These are phyloP conservation scores for Striga asiatica DNA, from an alignment of 257 asterid genomes.

Conservation along the genomic window DNA sequence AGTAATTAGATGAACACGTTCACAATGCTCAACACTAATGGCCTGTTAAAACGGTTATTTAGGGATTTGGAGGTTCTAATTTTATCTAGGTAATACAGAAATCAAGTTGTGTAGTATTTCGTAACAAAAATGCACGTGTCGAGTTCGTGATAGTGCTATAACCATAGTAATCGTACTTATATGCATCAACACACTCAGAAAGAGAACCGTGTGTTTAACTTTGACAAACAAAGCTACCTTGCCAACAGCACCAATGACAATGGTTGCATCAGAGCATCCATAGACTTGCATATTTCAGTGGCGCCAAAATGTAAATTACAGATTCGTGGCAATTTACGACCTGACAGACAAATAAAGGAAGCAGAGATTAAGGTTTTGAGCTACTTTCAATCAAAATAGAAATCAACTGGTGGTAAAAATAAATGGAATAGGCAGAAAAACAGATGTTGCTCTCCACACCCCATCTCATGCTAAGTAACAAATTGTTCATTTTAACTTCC, in stretches of 20 bases:
- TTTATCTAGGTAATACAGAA: neutral
- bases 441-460: neutral
- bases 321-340: slow-evolving; percentile 96
- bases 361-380: slow-evolving; percentile 13
- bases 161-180: neutral
- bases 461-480: slow-evolving; percentile 5
- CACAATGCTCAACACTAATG: slow-evolving; percentile 92
- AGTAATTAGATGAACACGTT: slow-evolving; percentile 85
- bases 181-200: neutral
- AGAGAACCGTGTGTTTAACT: slow-evolving; percentile 8
- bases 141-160: neutral
- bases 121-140: too few relatives aligned
- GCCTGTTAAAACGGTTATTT: slow-evolving; percentile 42
- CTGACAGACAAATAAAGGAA: slow-evolving; percentile 31
- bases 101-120: too few relatives aligned
- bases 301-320: slow-evolving; percentile 82
- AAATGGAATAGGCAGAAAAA: neutral
- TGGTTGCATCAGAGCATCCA: slow-evolving; percentile 98
- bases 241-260: slow-evolving; percentile 94
- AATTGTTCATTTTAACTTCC: neutral
- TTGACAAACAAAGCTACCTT: slow-evolving; percentile 45
- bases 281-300: slow-evolving; percentile 72
- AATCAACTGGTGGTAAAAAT: slow-evolving; percentile 2
- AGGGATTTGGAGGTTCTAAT: neutral
- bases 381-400: neutral